Percentiles rank a stretch among this genome's conserved stretches.
phyloP scores from a whole-genome alignment of 2,329 filamentous ascomycete genomes.

The Venturia aucupariae region DNA sequence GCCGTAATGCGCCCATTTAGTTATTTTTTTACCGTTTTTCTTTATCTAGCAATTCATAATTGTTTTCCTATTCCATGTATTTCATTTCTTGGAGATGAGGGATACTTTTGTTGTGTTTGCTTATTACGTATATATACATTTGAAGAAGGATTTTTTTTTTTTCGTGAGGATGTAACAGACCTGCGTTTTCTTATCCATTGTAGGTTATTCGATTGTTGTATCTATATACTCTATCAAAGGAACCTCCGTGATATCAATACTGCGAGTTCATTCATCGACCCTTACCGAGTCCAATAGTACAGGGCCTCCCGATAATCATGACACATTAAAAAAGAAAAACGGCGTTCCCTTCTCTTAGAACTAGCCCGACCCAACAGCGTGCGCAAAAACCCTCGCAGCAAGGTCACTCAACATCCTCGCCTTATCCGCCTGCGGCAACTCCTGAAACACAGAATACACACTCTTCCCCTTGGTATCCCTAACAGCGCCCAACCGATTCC shows the following conservation, averaged over 20 bases:
- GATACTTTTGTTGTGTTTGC: background rate
- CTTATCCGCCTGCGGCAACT: conserved; percentile 75
- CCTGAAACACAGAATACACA: conserved; percentile 85
- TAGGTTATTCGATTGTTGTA: background rate
- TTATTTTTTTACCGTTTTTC: too few species aligned
- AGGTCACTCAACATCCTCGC: conserved; percentile 73
- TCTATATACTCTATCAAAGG: background rate
- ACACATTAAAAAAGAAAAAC: background rate
- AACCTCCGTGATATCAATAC: conserved; percentile 2
- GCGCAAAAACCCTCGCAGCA: conserved; percentile 77
- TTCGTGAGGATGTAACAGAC: too few species aligned
- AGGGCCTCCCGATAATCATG: background rate
- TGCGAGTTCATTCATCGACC: background rate
- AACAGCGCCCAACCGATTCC: conserved; percentile 83
- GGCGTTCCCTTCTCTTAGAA: background rate
- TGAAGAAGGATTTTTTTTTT: too few species aligned
- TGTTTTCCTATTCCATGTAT: too few species aligned
- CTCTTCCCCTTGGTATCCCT: conserved; percentile 89
- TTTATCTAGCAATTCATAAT: too few species aligned
- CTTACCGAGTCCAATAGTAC: background rate
- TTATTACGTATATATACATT: background rate
- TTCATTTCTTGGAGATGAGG: too few species aligned
- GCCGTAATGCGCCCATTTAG: background rate
- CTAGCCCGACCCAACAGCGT: conserved; percentile 47
- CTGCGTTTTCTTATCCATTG: too few species aligned